Conservation (phyloP, 768 basidiomycete genomes). For the Chlorophyllum brunneum region DNA sequence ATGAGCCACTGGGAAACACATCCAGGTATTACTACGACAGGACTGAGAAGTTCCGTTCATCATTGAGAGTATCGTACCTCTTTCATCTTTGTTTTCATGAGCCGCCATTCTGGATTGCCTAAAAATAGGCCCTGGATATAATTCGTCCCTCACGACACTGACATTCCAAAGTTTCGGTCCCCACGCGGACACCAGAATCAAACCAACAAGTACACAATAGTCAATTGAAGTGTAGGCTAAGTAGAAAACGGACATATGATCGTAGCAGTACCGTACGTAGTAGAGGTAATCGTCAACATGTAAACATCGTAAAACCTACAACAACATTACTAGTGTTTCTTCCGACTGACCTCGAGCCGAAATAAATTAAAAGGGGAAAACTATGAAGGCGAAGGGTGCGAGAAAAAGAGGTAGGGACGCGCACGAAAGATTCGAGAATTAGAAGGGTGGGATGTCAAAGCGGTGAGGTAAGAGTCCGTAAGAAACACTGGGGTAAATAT, state of each 20-base stretch:
- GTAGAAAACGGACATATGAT: conserved; percentile 2
- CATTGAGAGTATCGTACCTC: too few species aligned
- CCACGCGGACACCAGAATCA: too few species aligned
- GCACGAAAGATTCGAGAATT: not conserved
- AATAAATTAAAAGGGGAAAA: conserved; percentile 4
- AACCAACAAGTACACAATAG: not conserved
- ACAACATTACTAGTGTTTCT: not conserved
- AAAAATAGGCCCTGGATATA: too few species aligned
- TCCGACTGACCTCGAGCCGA: not conserved
- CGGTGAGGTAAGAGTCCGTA: not conserved
- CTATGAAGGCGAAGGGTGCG: too few species aligned
- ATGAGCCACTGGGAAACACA: too few species aligned
- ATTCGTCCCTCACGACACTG: too few species aligned
- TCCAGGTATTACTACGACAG: too few species aligned
- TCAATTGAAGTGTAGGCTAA: not conserved
- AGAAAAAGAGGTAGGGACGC: not conserved
- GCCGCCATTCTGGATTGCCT: too few species aligned
- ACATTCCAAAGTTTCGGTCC: too few species aligned
- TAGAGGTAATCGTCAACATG: not conserved
- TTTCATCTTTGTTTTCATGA: too few species aligned
- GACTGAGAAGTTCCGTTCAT: too few species aligned
- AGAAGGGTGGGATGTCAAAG: not conserved
- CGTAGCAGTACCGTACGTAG: conserved; percentile 10
- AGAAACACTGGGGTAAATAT: not conserved
- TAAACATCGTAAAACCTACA: conserved; percentile 1